Base-by-base conservation (phyloP, 1,284 basidiomycete genomes). In the Afroboletus lepidellus region DNA sequence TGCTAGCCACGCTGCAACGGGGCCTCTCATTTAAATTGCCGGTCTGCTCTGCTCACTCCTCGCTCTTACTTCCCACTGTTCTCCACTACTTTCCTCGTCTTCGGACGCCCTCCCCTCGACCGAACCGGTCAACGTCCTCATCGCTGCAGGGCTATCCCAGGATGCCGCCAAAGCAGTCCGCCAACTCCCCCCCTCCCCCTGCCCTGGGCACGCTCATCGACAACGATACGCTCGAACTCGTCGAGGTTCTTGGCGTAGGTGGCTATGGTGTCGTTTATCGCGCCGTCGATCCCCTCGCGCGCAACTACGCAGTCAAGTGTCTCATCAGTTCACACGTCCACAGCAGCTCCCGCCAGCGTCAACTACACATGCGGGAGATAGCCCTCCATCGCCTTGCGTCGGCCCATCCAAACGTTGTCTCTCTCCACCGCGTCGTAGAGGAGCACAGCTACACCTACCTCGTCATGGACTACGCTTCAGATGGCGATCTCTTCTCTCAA, bases 231-330 rank as follows among this genome's bases (percentile, higher is more conserved):
- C 83, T 98, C 56, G 85, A 95, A 74, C 89, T 98, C 62, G 84
- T 94, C 63, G 85, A 92, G 64, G 83, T 96, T 50, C 84, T 99
- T 50, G 96, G 96, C 48, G 83, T 93, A 48, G 96, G 96, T 41
- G 94, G 94, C 23, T 98, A 98, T 69, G 96, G 96, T 55, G 90
- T 97, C 62, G 95, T 98, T 45, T 98, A 98, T 73, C 90, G 90
- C 56, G 94, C 91, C 30, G 76, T 91, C 56, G 90, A 78, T 46
- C 71, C 75, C 18, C 72, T 72, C 41, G 77, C 76, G 47, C 79
- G 79, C 58, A 83, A 82, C 48, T 93, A 83, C 70, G 96, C 96
- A 43, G 92, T 98, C 72, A 99, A 99, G 75, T 97, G 94, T 71
- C 82, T 90, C 52, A 76, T 83, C 45, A 81, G 79, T 59, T 76